Base-by-base conservation (phyloP, 164 flowering plant genomes). In the Berberis vulgaris region DNA sequence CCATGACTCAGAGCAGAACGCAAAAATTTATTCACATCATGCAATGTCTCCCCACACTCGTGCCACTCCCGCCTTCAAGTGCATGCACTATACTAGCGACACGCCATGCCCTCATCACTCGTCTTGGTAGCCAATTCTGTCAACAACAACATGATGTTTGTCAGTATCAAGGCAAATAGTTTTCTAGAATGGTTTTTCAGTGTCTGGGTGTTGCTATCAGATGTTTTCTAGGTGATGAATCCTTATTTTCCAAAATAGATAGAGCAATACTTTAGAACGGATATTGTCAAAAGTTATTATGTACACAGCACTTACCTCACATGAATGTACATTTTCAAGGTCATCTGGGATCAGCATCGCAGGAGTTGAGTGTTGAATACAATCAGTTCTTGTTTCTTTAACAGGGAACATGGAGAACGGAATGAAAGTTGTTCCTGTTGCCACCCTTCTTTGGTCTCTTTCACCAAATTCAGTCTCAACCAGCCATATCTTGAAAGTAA, bases 391-490 rank as follows among this genome's bases (percentile, higher is more conserved):
- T 9, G 64, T 4, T 71, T 71, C 73, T 62, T 58, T 73, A 0
- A 78, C 78, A 38, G 86, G 89, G 61, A 84, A 72, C 55, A 69
- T 79, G 0, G 92, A 76, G 59, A 73, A 77, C 0, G 92, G 92
- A 61, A 84, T 75, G 67, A 86, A 82, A 7, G 71, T 2, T 9
- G 87, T 74, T 63, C 86, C 87, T 69, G 76, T 79, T 40, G 77
- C 58, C 43, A 75, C 81, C 68, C 58, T 71, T 42, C 26, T 41
- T 45, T 81, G 78, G 44, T 76, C 84, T 1, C 49, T 61, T 41
- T 76, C 73, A 2, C 57, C 68, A 47, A 75, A 49, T 53, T 68
- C 76, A 11, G 75, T 70, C 47, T 75, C 83, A 4, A 77, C 83
- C 44, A 80, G 11, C 83, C 83, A 80, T 50, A 69, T 47, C 60